phyloP scores from a whole-genome alignment of 345 rosid species.

The Angophora floribunda region DNA sequence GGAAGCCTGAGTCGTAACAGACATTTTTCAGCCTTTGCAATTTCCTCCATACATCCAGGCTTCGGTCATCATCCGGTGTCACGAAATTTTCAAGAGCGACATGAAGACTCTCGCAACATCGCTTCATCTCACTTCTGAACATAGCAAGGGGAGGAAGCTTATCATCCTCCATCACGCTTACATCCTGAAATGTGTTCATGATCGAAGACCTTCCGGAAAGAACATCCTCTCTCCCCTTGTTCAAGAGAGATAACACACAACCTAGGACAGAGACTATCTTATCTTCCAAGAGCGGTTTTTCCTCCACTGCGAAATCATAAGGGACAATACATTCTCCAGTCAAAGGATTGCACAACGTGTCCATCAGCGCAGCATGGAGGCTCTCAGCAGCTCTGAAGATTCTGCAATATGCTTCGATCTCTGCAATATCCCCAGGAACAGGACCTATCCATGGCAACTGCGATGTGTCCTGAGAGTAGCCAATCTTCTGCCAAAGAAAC shows the following conservation, averaged over 20 bases:
- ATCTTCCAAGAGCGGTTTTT: slow-evolving; percentile 81
- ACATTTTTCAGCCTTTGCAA: slow-evolving; percentile 89
- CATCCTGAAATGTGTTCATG: slow-evolving; percentile 41
- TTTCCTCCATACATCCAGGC: slow-evolving; percentile 75
- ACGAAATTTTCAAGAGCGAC: slow-evolving; percentile 81
- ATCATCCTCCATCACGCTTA: slow-evolving; percentile 54
- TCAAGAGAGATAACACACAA: slow-evolving; percentile 75
- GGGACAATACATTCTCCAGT: slow-evolving; percentile 86
- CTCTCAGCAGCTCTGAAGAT: slow-evolving; percentile 81
- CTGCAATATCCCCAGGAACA: slow-evolving; percentile 94
- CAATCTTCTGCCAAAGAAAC: slow-evolving; percentile 19
- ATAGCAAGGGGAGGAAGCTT: slow-evolving; percentile 85
- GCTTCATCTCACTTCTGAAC: slow-evolving; percentile 92
- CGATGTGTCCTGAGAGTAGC: slow-evolving; percentile 51
- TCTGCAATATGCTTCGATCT: slow-evolving; percentile 94
- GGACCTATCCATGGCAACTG: slow-evolving; percentile 89
- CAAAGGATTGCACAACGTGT: slow-evolving; percentile 84
- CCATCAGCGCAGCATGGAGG: slow-evolving; percentile 85
- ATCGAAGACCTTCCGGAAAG: slow-evolving; percentile 77
- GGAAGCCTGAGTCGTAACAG: slow-evolving; percentile 84
- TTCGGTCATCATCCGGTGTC: slow-evolving; percentile 62
- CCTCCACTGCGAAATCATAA: slow-evolving; percentile 67
- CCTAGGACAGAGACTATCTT: slow-evolving; percentile 92
- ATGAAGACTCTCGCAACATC: slow-evolving; percentile 92
- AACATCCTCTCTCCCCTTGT: slow-evolving; percentile 85